Evolutionary conservation across 2,329 filamentous ascomycete genomes (phyloP), one percentile per base, ranked within the genome.

Genomic region (Clonostachys rhizophaga): DNA sequence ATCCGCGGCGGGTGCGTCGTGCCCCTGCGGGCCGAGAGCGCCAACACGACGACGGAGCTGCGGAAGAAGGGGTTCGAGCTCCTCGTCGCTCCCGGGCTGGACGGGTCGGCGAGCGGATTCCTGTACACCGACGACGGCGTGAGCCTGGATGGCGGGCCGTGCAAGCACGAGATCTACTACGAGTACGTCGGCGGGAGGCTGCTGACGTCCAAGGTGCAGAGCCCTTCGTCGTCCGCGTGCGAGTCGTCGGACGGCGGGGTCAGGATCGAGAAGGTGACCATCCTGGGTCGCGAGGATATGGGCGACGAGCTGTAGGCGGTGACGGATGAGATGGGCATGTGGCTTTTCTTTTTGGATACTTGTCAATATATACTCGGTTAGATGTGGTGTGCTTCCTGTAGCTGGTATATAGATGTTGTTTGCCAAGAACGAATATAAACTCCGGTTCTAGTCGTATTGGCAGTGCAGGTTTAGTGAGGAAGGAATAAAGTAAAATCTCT

Each of bases 51-150:
- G 1, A 74, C 72, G 1, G 77, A 75, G 37, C 66, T 87, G 40
- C 72, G 84, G 20, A 74, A 78, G 52, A 70, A 86, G 53, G 71
- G 82, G 51, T 91, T 91, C 63, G 74, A 83, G 58, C 67, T 92
- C 48, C 58, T 91, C 34, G 74, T 92, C 40, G 83, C 86, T 0
- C 75, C 86, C 0, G 81, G 74, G 3, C 57, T 61, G 2, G 71
- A 87, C 49, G 86, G 84, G 6, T 79, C 67, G 11, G 88, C 88
- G 0, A 62, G 57, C 2, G 88, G 88, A 0, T 68, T 69, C 33
- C 68, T 92, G 49, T 91, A 91, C 59, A 67, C 91, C 9, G 88
- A 92, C 54, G 88, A 92, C 51, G 88, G 88, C 10, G 79, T 82
- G 51, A 82, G 75, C 24, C 56, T 89, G 41, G 68, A 76, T 20